phyloP scores from a whole-genome alignment of 1,284 basidiomycete genomes.

The Albatrellus sp. region DNA sequence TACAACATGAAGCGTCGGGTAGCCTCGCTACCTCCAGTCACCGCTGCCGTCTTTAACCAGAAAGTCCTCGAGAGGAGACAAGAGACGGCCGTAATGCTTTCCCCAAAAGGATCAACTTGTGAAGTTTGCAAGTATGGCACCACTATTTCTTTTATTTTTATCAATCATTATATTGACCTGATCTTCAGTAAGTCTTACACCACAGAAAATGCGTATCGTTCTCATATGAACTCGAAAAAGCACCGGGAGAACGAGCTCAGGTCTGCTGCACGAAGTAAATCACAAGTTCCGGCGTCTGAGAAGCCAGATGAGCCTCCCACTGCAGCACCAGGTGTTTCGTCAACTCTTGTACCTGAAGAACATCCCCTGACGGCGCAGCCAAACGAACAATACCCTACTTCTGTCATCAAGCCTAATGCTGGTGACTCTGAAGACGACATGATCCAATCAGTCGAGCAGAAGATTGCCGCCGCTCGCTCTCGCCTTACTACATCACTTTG shows the following conservation, averaged over 20 bases:
- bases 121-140: slow-evolving; percentile 67
- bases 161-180: slow-evolving; percentile 1
- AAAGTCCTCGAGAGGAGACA: slow-evolving; percentile 77
- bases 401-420: slow-evolving; percentile 23
- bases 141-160: neutral
- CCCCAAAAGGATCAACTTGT: slow-evolving; percentile 56
- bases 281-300: slow-evolving; percentile 7
- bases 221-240: slow-evolving; percentile 84
- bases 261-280: slow-evolving; percentile 16
- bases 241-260: slow-evolving; percentile 77
- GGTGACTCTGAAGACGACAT: slow-evolving; percentile 39
- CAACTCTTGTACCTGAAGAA: slow-evolving; percentile 1
- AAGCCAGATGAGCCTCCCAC: slow-evolving; percentile 7
- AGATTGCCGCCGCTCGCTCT: slow-evolving; percentile 66
- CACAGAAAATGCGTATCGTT: slow-evolving; percentile 80
- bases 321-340: slow-evolving; percentile 2
- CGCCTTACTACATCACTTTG: slow-evolving; percentile 58
- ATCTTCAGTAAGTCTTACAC: slow-evolving; percentile 74
- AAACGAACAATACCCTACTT: neutral
- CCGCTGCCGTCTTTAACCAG: slow-evolving; percentile 70
- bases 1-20: slow-evolving; percentile 99
- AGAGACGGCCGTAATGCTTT: slow-evolving; percentile 62
- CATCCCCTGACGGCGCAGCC: slow-evolving; percentile 1
- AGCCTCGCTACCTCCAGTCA: slow-evolving; percentile 83
- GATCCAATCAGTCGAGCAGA: slow-evolving; percentile 54